Conservation (phyloP, 495 filamentous ascomycete species). For the Penicillium crystallinum region DNA sequence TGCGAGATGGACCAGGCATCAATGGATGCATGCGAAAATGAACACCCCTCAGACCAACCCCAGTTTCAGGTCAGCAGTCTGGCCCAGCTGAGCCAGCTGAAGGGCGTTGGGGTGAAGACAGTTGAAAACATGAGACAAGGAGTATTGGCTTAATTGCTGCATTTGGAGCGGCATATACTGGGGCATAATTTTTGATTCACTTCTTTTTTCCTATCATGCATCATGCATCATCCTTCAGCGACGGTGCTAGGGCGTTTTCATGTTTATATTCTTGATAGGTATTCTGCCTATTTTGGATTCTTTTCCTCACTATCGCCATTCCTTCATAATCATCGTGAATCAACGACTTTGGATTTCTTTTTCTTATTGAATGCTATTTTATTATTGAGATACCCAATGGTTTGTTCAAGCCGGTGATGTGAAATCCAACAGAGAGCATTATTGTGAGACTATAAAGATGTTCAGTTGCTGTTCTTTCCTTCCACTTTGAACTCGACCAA, state of each 20-base stretch:
- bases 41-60: constrained; percentile 17
- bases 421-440: no score
- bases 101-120: constrained; percentile 47
- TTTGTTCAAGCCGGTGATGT: no score
- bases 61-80: constrained; percentile 39
- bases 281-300: neutral
- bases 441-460: no score
- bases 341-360: neutral
- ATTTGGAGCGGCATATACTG: constrained; percentile 14
- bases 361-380: neutral
- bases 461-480: no score
- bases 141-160: constrained; percentile 31
- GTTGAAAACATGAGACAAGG: constrained; percentile 53
- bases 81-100: constrained; percentile 43
- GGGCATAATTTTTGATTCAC: constrained; percentile 8
- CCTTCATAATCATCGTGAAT: neutral
- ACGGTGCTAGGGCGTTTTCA: constrained; percentile 35
- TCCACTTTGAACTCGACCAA: no score
- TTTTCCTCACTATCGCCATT: neutral
- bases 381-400: no score
- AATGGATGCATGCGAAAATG: constrained; percentile 13
- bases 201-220: constrained; percentile 19
- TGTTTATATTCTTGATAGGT: constrained; percentile 6
- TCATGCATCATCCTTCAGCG: constrained; percentile 35
- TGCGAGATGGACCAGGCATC: constrained; percentile 40